These are phyloP conservation scores for Lyophyllum atratum DNA, from an alignment of 768 basidiomycete genomes.

Conservation along the genomic window DNA sequence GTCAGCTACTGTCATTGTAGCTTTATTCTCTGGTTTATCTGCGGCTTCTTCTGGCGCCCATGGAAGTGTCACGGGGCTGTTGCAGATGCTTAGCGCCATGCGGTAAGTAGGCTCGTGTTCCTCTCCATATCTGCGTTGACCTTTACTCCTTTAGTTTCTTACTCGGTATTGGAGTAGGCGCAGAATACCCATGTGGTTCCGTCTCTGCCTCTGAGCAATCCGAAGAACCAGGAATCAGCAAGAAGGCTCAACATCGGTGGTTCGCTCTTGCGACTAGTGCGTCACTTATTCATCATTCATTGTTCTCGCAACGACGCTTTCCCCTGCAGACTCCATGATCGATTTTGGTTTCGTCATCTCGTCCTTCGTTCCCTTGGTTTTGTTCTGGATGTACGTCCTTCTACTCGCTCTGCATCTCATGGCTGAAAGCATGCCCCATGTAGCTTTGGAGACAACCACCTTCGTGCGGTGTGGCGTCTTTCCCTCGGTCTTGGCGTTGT, in stretches of 20 bases:
- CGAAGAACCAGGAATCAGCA: constrained; percentile 77
- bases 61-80: constrained; percentile 65
- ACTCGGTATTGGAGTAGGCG: constrained; percentile 85
- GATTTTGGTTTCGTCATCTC: constrained; percentile 81
- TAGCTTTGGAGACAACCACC: constrained; percentile 77
- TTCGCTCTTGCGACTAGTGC: constrained; percentile 88
- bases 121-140: not conserved
- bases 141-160: constrained; percentile 58
- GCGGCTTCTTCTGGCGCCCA: constrained; percentile 83
- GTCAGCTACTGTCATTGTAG: constrained; percentile 80
- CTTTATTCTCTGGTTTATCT: constrained; percentile 80
- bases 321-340: constrained; percentile 71
- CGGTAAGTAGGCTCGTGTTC: constrained; percentile 44
- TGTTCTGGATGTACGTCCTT: constrained; percentile 80
- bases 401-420: not conserved
- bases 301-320: constrained; percentile 4
- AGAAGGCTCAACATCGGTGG: constrained; percentile 83
- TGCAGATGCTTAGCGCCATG: constrained; percentile 79
- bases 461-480: constrained; percentile 85
- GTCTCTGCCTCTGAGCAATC: constrained; percentile 90
- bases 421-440: not conserved
- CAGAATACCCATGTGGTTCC: constrained; percentile 89
- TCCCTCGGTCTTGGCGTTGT: constrained; percentile 83
- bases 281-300: constrained; percentile 16
- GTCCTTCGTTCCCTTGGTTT: constrained; percentile 80